Conservation (phyloP, 805 yeast genomes). For the Lipomyces yamanashiensis region DNA sequence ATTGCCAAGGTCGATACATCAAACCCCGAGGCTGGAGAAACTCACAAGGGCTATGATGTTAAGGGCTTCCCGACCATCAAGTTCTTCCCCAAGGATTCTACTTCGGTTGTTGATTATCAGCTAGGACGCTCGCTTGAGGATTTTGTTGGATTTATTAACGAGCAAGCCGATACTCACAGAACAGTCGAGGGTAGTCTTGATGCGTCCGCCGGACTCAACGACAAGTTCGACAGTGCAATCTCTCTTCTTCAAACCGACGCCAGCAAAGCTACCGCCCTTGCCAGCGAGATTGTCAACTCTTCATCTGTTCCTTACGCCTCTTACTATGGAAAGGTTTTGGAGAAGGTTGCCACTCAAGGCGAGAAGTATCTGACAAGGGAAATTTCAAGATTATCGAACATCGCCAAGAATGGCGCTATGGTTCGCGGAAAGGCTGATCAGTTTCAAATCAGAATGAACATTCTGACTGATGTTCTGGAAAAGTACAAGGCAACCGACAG, state of each 20-base stretch:
- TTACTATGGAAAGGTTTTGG: slow-evolving; percentile 42
- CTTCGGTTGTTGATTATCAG: slow-evolving; percentile 56
- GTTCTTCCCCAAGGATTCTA: slow-evolving; percentile 50
- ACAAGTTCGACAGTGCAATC: slow-evolving; percentile 44
- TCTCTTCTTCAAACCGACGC: slow-evolving; percentile 41
- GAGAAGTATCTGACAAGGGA: slow-evolving; percentile 53
- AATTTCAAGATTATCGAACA: slow-evolving; percentile 51
- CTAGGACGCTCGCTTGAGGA: slow-evolving; percentile 56
- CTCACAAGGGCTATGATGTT: slow-evolving; percentile 52
- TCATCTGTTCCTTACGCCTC: slow-evolving; percentile 31
- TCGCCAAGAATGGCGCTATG: slow-evolving; percentile 49
- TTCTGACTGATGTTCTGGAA: slow-evolving; percentile 48
- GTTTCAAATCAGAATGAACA: slow-evolving; percentile 57
- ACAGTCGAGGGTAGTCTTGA: slow-evolving; percentile 50
- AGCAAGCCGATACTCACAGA: slow-evolving; percentile 49
- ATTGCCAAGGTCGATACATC: slow-evolving; percentile 57
- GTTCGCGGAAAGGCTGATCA: slow-evolving; percentile 54
- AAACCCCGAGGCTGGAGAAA: slow-evolving; percentile 50
- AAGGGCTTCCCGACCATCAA: slow-evolving; percentile 60
- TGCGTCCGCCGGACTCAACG: slow-evolving; percentile 50
- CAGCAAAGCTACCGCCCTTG: slow-evolving; percentile 47
- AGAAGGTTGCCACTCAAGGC: slow-evolving; percentile 41
- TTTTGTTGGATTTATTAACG: slow-evolving; percentile 56
- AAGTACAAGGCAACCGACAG: slow-evolving; percentile 8
- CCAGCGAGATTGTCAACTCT: slow-evolving; percentile 43